Conservation (phyloP, 768 basidiomycete genomes). For the Suillus decipiens region DNA sequence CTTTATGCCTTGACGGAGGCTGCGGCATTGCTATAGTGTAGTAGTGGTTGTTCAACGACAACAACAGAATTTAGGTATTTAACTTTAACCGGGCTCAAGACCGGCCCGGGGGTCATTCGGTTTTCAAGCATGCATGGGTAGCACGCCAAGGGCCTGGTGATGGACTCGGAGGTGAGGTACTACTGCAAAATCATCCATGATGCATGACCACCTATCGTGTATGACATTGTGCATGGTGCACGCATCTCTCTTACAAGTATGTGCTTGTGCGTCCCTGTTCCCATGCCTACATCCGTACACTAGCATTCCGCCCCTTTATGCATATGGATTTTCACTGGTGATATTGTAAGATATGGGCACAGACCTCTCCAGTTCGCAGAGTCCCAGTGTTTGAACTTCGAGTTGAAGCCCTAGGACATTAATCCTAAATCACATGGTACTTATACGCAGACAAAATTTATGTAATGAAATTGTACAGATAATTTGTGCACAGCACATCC, state of each 20-base stretch:
- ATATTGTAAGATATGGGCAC: too few species aligned
- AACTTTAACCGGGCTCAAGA: conserved; percentile 40
- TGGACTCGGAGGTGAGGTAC: conserved; percentile 10
- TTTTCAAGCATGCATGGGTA: conserved; percentile 45
- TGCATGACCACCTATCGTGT: too few species aligned
- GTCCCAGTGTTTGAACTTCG: neutral
- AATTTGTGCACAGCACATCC: neutral
- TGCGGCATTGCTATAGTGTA: neutral
- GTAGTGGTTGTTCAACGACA: conserved; percentile 6
- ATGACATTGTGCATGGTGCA: conserved; percentile 1
- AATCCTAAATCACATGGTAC: neutral
- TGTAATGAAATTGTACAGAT: neutral
- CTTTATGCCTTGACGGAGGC: conserved; percentile 28
- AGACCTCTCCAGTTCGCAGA: neutral
- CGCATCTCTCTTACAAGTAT: neutral
- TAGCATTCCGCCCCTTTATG: neutral
- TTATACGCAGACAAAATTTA: too few species aligned
- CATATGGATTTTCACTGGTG: neutral
- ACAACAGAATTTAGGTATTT: conserved; percentile 34
- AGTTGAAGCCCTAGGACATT: neutral
- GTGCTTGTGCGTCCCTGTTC: neutral
- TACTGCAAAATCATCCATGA: neutral
- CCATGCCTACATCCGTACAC: neutral
- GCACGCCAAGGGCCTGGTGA: conserved; percentile 44
- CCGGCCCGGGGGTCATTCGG: conserved; percentile 46